These are phyloP conservation scores for Trichosanthes truncata DNA, from an alignment of 306 rosid genomes.

Conservation along the genomic window DNA sequence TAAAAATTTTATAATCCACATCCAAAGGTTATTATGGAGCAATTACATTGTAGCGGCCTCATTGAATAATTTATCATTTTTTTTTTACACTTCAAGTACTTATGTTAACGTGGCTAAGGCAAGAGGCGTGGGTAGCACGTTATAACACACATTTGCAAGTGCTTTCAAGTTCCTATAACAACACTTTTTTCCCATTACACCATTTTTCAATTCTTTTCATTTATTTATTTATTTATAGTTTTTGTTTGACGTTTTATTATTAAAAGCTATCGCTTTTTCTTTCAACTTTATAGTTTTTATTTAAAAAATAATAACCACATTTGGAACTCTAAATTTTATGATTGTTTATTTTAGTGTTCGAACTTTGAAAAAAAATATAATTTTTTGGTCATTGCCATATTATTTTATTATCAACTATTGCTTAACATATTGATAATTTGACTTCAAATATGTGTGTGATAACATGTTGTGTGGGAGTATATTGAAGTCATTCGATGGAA, in stretches of 20 bases:
- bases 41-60: too few species aligned
- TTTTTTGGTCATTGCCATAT: not conserved
- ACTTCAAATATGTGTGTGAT: too few species aligned
- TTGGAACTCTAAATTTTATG: not conserved
- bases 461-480: too few species aligned
- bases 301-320: not conserved
- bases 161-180: not conserved
- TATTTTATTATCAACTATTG: too few species aligned
- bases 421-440: too few species aligned
- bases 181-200: not conserved
- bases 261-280: not conserved
- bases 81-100: not conserved
- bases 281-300: not conserved
- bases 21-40: too few species aligned
- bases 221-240: not conserved
- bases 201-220: not conserved
- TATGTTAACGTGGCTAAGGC: not conserved
- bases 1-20: too few species aligned
- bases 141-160: not conserved
- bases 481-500: too few species aligned
- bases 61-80: too few species aligned
- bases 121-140: slow-evolving; percentile 8
- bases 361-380: not conserved
- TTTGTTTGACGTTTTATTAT: not conserved
- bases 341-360: not conserved